A percentile compares a stretch with the other conserved stretches of the same genome.
phyloP scores from a whole-genome alignment of 306 rosid genomes.

The Begonia loranthoides region DNA sequence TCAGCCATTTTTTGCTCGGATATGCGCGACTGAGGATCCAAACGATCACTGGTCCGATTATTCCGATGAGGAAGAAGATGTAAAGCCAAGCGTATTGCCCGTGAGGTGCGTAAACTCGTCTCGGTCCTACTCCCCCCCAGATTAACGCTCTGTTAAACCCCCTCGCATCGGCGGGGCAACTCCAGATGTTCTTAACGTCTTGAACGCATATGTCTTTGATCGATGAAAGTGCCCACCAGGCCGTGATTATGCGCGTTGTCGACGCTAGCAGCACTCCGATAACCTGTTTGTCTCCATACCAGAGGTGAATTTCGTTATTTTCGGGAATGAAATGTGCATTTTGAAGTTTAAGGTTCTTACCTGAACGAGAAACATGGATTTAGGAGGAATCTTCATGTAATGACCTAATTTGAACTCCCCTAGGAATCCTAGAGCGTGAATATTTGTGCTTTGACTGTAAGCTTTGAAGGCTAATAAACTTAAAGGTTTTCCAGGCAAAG shows the following conservation, averaged over 20 bases:
- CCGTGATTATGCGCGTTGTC: constrained; percentile 16
- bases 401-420: too few relatives aligned
- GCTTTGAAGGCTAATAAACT: too few relatives aligned
- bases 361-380: not conserved
- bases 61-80: constrained; percentile 22
- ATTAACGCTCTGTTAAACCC: constrained; percentile 22
- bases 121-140: constrained; percentile 27
- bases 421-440: too few relatives aligned
- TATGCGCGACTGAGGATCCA: constrained; percentile 20
- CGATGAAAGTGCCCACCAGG: constrained; percentile 21
- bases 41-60: constrained; percentile 15
- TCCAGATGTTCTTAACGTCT: constrained; percentile 21
- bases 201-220: constrained; percentile 17
- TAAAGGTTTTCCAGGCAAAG: too few relatives aligned
- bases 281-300: not conserved
- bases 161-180: constrained; percentile 19
- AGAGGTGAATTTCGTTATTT: too few relatives aligned
- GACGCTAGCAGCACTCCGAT: constrained; percentile 14
- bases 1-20: constrained; percentile 19
- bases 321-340: too few relatives aligned
- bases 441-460: too few relatives aligned
- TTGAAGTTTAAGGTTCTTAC: not conserved
- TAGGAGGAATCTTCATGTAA: too few relatives aligned
- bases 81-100: constrained; percentile 20
- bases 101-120: constrained; percentile 13